Evolutionary conservation across 306 rosid genomes (phyloP), one percentile per base, ranked within the genome.

Genomic region (Gastrolobium villosum): DNA sequence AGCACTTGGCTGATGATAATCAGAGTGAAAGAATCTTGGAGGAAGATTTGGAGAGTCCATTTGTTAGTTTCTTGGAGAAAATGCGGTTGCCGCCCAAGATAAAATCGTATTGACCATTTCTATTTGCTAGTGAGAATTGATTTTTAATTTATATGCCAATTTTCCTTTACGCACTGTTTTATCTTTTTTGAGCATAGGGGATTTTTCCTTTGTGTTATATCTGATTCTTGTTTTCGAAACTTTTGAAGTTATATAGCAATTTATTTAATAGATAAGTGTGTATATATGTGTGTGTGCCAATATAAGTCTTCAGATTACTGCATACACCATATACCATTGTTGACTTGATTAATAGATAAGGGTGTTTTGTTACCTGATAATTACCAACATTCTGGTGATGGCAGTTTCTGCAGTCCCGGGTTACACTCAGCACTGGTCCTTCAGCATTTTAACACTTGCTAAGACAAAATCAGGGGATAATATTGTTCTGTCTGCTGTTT

Each of bases 21-120:
- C 84, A 61, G 5, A 69, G 63, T 59, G 88, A 73, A 36, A 88
- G 53, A 60, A 89, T 95, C 64, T 88, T 89, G 2, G 89, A 72
- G 84, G 96, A 93, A 75, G 99, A 93, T 79, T 43, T 93, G 94
- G 94, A 93, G 79, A 86, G 83, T 74, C 86, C 90, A 1, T 93
- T 95, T 55, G 93, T 79, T 56, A 85, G 83, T 55, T 93, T 89
- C 87, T 81, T 93, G 88, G 88, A 81, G 82, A 95, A 84, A 60
- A 86, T 81, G 85, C 88, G 89, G 64, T 85, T 93, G 81, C 96
- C 97, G 39, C 87, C 87, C 2, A 95, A 90, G 96, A 93, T 93
- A 54, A 90, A 88, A 87, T 85, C 96, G 97, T 95, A 95, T 85
- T 81, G 81, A 85, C 84, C 84, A 36, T 83, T 85, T 87, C 72